Evolutionary conservation across 2,329 filamentous ascomycete genomes (phyloP), one percentile per base, ranked within the genome.

Genomic region (Juglanconis juglandina): DNA sequence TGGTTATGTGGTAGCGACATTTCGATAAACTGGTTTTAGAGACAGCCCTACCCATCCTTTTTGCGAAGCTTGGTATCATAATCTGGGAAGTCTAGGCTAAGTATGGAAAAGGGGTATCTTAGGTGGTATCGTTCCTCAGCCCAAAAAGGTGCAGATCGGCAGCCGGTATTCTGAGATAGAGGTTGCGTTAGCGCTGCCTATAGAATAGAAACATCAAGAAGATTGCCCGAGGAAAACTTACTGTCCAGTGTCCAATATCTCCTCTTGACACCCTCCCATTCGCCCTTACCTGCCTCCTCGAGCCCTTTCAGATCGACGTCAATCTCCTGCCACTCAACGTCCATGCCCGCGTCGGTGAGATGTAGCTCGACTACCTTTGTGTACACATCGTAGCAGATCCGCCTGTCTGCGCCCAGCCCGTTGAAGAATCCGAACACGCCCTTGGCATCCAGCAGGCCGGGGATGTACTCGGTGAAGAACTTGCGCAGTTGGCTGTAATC

Each of bases 321-420:
- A 39, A 95, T 83, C 59, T 88, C 88, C 56, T 88, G 83, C 92
- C 92, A 98, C 56, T 93, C 90, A 1, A 94, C 86, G 69, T 98
- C 94, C 67, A 97, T 84, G 0, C 93, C 93, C 9, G 92, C 92
- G 67, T 98, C 93, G 64, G 89, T 86, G 30, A 96, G 80, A 75
- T 98, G 92, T 81, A 96, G 88, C 75, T 98, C 94, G 1, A 91
- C 89, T 3, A 98, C 91, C 72, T 90, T 92, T 56, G 88, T 90
- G 76, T 98, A 98, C 32, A 99, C 93, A 76, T 98, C 95, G 75
- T 98, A 98, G 75, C 92, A 96, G 63, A 98, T 88, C 73, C 88
- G 88, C 50, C 95, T 82, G 75, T 99, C 95, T 3, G 95, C 95
- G 0, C 95, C 95, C 60, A 98, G 86, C 0, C 95, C 92, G 69